Conservation (phyloP, 176 grass and related monocot genomes). For the Metroxylon sagu region DNA sequence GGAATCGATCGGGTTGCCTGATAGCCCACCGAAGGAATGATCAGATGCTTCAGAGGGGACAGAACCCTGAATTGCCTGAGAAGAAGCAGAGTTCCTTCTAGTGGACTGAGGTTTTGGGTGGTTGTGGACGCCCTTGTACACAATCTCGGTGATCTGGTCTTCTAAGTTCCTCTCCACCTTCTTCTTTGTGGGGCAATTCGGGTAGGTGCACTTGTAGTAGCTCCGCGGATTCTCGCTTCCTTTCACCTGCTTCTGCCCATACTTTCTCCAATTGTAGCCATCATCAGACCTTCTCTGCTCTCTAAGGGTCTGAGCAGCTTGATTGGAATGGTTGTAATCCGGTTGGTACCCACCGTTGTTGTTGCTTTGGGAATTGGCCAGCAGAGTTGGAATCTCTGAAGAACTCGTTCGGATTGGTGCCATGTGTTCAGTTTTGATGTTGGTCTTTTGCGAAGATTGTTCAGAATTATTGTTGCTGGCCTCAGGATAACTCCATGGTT, state of each 20-base stretch:
- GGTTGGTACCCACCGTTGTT: not conserved
- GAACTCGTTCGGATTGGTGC: not conserved
- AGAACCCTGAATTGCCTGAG: constrained; percentile 5
- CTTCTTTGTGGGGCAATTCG: constrained; percentile 10
- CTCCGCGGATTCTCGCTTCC: constrained; percentile 15
- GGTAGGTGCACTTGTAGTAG: constrained; percentile 17
- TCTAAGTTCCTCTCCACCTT: constrained; percentile 14
- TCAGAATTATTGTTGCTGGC: not conserved
- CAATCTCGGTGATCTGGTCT: constrained; percentile 17
- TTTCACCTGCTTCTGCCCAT: constrained; percentile 19
- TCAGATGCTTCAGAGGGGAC: constrained; percentile 11
- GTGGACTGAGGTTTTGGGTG: constrained; percentile 15
- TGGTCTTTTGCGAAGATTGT: not conserved
- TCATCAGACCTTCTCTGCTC: constrained; percentile 11
- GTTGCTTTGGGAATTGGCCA: not conserved
- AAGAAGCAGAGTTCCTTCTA: constrained; percentile 2
- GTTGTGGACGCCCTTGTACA: constrained; percentile 15
- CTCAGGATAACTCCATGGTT: not conserved
- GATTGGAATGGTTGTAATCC: not conserved
- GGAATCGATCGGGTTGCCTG: not conserved
- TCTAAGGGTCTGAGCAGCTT: not conserved
- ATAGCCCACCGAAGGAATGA: not conserved
- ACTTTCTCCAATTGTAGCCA: constrained; percentile 22
- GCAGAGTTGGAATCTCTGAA: constrained; percentile 1
- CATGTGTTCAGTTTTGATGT: constrained; percentile 3